A percentile compares a stretch with the other conserved stretches of the same genome.
phyloP scores from a whole-genome alignment of 208 protist species.

The Crithidia acanthocephali region DNA sequence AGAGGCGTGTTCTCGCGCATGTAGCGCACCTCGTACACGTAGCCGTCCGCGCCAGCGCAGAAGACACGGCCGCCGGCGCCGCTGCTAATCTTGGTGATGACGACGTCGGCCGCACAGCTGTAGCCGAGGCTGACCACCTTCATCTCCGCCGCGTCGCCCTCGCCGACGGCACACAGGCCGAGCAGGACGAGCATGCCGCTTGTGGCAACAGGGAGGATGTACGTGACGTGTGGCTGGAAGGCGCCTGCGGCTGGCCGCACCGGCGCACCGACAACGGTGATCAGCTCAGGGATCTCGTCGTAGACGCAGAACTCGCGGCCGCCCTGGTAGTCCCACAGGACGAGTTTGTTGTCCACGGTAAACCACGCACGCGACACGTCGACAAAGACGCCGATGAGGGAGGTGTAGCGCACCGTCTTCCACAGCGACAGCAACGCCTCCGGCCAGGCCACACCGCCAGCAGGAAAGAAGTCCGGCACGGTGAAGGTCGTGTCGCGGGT shows the following conservation, averaged over 20 bases:
- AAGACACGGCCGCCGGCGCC: conserved; percentile 71
- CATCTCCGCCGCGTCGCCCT: conserved; percentile 48
- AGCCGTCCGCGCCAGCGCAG: conserved; percentile 75
- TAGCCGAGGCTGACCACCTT: conserved; percentile 81
- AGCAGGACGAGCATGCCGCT: conserved; percentile 72
- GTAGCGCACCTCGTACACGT: conserved; percentile 85
- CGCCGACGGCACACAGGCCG: conserved; percentile 78
- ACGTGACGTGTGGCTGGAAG: conserved; percentile 86
- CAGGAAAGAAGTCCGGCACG: conserved; percentile 78
- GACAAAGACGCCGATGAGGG: conserved; percentile 79
- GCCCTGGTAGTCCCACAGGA: conserved; percentile 85
- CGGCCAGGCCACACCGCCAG: conserved; percentile 77
- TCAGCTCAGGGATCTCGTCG: conserved; percentile 86
- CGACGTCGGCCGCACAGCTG: conserved; percentile 51
- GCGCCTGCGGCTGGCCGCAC: conserved; percentile 54
- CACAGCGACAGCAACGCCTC: conserved; percentile 67
- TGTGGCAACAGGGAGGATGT: conserved; percentile 80
- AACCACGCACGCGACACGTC: conserved; percentile 82
- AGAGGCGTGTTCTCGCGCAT: conserved; percentile 67
- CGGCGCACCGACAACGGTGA: conserved; percentile 76
- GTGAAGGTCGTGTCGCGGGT: conserved; percentile 78
- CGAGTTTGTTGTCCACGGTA: conserved; percentile 84
- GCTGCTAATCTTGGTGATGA: conserved; percentile 63
- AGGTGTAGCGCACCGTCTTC: conserved; percentile 71
- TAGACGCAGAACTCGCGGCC: conserved; percentile 80